Evolutionary conservation across 2,329 filamentous ascomycete genomes (phyloP).

Genomic region (Blumeria graminis): DNA sequence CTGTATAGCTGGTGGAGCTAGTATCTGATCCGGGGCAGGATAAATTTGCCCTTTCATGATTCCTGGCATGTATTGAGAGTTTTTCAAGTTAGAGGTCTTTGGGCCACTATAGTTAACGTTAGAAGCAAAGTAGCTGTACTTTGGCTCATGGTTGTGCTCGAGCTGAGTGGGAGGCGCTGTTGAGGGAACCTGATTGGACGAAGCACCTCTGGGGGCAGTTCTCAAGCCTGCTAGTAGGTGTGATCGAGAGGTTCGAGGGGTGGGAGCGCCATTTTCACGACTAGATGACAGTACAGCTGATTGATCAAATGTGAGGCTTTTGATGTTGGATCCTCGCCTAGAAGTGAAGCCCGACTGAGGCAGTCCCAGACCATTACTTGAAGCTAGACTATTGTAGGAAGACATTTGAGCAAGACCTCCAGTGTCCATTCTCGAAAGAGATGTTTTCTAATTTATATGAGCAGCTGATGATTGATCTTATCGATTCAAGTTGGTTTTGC

Average conservation of each 20-base stretch:
- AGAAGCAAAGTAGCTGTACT: constrained; percentile 15
- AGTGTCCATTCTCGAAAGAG: constrained; percentile 45
- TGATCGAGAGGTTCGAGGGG: constrained; percentile 80
- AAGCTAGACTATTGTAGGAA: constrained; percentile 57
- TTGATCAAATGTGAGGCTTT: constrained; percentile 60
- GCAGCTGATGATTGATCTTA: no score
- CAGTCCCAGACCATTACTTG: constrained; percentile 48
- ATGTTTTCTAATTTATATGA: no score
- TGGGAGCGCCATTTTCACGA: constrained; percentile 44
- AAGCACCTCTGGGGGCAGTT: constrained; percentile 72
- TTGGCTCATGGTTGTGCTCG: constrained; percentile 14
- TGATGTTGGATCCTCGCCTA: constrained; percentile 62
- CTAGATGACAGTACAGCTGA: constrained; percentile 40
- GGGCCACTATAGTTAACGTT: constrained; percentile 13
- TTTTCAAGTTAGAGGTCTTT: constrained; percentile 13
- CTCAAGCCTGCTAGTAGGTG: constrained; percentile 82
- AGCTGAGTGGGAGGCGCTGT: constrained; percentile 35
- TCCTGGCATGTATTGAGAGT: constrained; percentile 19
- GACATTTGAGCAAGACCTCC: constrained; percentile 96
- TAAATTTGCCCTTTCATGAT: constrained; percentile 33
- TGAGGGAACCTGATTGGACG: constrained; percentile 45
- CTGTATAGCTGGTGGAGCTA: constrained; percentile 61
- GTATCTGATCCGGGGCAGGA: constrained; percentile 56
- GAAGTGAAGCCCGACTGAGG: constrained; percentile 65
- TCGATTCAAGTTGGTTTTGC: no score